A percentile compares a stretch with the other conserved stretches of the same genome.
Evolutionary conservation across 306 rosid species (phyloP).

Genomic region (Glycine soja): DNA sequence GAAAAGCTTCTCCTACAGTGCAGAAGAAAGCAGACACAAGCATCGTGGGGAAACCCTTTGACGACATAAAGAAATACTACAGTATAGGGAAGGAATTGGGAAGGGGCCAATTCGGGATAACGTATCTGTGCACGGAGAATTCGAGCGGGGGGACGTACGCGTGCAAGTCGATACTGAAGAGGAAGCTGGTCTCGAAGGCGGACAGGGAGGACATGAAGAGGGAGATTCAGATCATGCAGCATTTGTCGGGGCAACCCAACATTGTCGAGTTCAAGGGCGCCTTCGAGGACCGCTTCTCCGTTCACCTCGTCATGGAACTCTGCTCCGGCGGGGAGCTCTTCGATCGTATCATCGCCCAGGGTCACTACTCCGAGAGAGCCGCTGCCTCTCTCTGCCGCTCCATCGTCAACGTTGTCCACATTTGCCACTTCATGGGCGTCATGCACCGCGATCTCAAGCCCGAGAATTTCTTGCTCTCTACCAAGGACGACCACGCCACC

Average conservation of each 20-base stretch:
- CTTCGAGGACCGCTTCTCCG: conserved; percentile 78
- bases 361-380: conserved; percentile 84
- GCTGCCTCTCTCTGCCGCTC: conserved; percentile 74
- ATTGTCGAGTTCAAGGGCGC: conserved; percentile 85
- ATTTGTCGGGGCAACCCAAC: conserved; percentile 86
- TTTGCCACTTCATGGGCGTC: conserved; percentile 90
- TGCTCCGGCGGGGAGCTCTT: conserved; percentile 95
- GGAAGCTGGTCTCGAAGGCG: conserved; percentile 70
- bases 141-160: conserved; percentile 68
- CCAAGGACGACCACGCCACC: conserved; percentile 66
- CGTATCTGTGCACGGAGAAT: conserved; percentile 79
- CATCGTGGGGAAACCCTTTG: conserved; percentile 73
- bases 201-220: conserved; percentile 83
- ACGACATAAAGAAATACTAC: conserved; percentile 68
- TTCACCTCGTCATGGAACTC: conserved; percentile 90
- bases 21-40: conserved; percentile 55
- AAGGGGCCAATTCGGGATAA: conserved; percentile 90
- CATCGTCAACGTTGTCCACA: conserved; percentile 82
- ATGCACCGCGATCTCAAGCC: conserved; percentile 96
- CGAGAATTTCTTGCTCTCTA: conserved; percentile 85
- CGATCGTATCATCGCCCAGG: conserved; percentile 83
- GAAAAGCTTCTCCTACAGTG: not conserved
- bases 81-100: conserved; percentile 84
- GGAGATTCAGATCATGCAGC: conserved; percentile 92
- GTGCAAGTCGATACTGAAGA: conserved; percentile 85